Conservation (phyloP, 352 stramenopile species). For the Phytopythium delawarense region DNA sequence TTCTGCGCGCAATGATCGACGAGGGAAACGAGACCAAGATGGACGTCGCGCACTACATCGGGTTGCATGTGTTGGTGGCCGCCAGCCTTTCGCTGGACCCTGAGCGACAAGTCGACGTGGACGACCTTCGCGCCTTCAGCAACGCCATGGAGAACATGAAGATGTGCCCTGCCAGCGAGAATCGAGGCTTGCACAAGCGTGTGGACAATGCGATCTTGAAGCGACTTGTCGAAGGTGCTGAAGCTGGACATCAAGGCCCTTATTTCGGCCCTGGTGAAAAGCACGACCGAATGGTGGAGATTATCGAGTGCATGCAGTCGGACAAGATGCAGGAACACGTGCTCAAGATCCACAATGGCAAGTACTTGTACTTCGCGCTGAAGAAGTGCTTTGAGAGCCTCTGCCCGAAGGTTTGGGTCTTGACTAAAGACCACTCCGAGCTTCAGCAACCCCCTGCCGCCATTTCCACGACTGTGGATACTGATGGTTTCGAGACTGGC, state of each 20-base stretch:
- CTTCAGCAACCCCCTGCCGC: not conserved
- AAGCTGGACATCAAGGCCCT: too few relatives aligned
- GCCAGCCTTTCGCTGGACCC: not conserved
- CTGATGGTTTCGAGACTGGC: not conserved
- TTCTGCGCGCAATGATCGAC: not conserved
- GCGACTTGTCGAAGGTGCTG: not conserved
- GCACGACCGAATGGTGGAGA: not conserved
- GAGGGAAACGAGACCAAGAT: too few relatives aligned
- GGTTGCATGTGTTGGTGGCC: not conserved
- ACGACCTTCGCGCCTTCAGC: not conserved
- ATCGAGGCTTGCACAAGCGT: not conserved
- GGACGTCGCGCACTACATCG: not conserved
- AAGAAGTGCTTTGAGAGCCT: not conserved
- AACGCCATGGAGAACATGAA: not conserved
- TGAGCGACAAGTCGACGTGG: not conserved
- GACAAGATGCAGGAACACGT: not conserved
- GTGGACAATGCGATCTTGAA: too few relatives aligned
- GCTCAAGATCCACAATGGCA: not conserved
- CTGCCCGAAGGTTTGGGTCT: not conserved
- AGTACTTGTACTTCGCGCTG: not conserved
- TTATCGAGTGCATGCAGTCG: not conserved
- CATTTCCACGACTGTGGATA: not conserved
- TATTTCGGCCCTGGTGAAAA: not conserved
- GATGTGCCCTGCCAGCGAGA: not conserved
- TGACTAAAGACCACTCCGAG: not conserved